Percentiles rank a stretch among this genome's conserved stretches.
Conservation (phyloP, 805 yeast genomes). For the Cyberlindnera sargentensis region DNA sequence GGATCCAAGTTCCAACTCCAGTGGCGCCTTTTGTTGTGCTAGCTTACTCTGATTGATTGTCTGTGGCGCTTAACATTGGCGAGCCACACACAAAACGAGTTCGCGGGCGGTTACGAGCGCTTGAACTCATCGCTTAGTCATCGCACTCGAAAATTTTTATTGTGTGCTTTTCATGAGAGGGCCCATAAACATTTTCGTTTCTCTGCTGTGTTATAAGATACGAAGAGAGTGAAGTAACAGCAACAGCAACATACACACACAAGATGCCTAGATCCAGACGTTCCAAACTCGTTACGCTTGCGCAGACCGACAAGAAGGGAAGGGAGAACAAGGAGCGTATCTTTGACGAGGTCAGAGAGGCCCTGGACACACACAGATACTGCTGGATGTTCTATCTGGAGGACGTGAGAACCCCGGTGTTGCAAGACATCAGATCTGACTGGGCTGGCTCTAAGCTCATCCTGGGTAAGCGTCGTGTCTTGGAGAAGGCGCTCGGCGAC, state of each 20-base stretch:
- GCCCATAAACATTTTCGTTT: background rate
- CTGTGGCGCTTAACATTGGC: too few species aligned
- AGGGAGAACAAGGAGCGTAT: constrained; percentile 85
- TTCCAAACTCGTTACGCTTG: constrained; percentile 90
- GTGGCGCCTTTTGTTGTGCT: too few species aligned
- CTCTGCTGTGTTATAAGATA: background rate
- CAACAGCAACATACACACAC: background rate
- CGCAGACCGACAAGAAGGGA: constrained; percentile 95
- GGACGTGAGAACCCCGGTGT: constrained; percentile 91
- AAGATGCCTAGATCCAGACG: constrained; percentile 95
- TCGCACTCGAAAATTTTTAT: constrained; percentile 2
- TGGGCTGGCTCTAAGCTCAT: constrained; percentile 89
- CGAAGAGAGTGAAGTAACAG: background rate
- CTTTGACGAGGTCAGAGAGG: constrained; percentile 82
- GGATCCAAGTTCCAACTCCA: too few species aligned
- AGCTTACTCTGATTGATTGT: too few species aligned
- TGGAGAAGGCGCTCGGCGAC: constrained; percentile 88
- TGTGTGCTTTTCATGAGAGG: background rate
- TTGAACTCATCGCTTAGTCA: constrained; percentile 1
- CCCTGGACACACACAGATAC: constrained; percentile 69
- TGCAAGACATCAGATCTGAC: constrained; percentile 86
- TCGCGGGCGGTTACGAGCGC: constrained; percentile 1
- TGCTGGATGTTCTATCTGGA: constrained; percentile 83
- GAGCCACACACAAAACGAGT: background rate
- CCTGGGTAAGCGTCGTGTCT: constrained; percentile 88